phyloP scores from a whole-genome alignment of 257 asterid genomes.

The Echites panduratus region DNA sequence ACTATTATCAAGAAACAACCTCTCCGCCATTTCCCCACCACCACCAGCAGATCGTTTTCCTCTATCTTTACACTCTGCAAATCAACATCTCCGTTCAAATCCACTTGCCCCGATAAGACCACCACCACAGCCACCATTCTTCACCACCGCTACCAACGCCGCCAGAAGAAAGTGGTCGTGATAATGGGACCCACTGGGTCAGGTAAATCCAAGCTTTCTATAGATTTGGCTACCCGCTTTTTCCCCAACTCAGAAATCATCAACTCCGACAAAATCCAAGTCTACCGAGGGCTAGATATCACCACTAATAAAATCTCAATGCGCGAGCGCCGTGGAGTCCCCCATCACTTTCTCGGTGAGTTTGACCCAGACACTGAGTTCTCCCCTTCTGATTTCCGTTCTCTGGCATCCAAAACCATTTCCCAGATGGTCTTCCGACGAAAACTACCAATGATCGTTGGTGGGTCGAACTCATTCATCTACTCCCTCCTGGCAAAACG shows the following conservation, averaged over 20 bases:
- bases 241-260: conserved; percentile 63
- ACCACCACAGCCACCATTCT: conserved; percentile 12
- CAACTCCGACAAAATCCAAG: conserved; percentile 89
- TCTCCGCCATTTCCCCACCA: neutral
- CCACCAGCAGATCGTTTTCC: conserved; percentile 4
- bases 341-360: conserved; percentile 75
- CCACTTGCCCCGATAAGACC: conserved; percentile 28
- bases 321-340: conserved; percentile 44
- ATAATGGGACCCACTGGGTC: conserved; percentile 90
- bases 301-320: conserved; percentile 74
- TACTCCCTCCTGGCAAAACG: conserved; percentile 44
- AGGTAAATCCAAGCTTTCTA: conserved; percentile 78
- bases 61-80: conserved; percentile 6
- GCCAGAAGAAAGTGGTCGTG: conserved; percentile 43
- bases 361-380: conserved; percentile 61
- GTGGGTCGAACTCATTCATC: conserved; percentile 84
- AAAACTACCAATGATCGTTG: conserved; percentile 55
- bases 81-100: neutral
- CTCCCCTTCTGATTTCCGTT: conserved; percentile 54
- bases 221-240: conserved; percentile 59
- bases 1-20: conserved; percentile 6
- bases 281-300: conserved; percentile 52
- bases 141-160: conserved; percentile 20
- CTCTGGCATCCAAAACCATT: conserved; percentile 28
- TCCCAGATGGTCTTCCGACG: conserved; percentile 34